Evolutionary conservation across 75 land plant species (phyloP).

Genomic region (Pseudotsuga menziesii): DNA sequence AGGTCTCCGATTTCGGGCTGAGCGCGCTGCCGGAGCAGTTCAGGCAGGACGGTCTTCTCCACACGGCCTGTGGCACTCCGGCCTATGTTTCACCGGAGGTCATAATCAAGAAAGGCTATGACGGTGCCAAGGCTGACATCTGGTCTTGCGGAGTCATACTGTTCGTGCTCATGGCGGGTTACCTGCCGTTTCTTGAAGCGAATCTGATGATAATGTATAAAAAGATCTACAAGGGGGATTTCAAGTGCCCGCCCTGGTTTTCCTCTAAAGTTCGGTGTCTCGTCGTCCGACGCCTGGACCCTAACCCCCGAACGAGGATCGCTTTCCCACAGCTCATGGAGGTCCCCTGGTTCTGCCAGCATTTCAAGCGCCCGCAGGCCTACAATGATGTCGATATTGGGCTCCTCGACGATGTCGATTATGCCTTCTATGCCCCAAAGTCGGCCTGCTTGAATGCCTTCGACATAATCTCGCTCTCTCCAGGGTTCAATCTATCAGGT

Average conservation of each 20-base stretch:
- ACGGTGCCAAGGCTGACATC: conserved; percentile 48
- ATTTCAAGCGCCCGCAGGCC: background rate
- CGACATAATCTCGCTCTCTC: conserved; percentile 39
- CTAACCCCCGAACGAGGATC: conserved; percentile 48
- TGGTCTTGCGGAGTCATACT: conserved; percentile 58
- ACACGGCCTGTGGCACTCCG: conserved; percentile 63
- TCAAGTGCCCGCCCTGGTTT: conserved; percentile 48
- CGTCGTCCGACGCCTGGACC: conserved; percentile 42
- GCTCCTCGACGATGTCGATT: background rate
- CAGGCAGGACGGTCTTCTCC: conserved; percentile 51
- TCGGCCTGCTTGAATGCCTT: conserved; percentile 39
- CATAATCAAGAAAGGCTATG: conserved; percentile 40
- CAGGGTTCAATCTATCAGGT: conserved; percentile 44
- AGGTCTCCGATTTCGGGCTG: conserved; percentile 59
- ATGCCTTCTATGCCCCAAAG: background rate
- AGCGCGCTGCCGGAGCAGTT: conserved; percentile 42
- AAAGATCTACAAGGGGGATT: conserved; percentile 43
- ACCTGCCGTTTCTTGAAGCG: conserved; percentile 53
- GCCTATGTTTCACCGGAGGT: conserved; percentile 65
- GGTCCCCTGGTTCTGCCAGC: conserved; percentile 34
- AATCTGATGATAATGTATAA: conserved; percentile 36
- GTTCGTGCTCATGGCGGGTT: conserved; percentile 49
- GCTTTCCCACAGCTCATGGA: conserved; percentile 26
- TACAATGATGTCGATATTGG: background rate
- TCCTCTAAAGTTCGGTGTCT: conserved; percentile 26